Conservation (phyloP, 371 early-diverging fungal genomes). For the Syncephalastrum contaminatum region DNA sequence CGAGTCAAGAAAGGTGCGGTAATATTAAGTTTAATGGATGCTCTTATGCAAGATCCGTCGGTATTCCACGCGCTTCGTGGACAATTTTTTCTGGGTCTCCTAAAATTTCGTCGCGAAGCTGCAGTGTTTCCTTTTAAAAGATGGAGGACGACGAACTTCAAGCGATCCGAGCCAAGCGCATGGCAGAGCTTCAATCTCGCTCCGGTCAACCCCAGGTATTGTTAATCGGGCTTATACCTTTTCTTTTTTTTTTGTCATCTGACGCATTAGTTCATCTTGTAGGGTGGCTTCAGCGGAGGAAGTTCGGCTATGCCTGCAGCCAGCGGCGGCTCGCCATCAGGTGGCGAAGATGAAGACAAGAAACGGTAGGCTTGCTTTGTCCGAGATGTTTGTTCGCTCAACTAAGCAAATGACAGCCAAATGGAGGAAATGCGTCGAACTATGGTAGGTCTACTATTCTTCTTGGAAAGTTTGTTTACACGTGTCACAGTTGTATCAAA, state of each 20-base stretch:
- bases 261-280: not conserved
- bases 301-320: too few species aligned
- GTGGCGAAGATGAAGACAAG: constrained; percentile 49
- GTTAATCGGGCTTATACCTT: too few species aligned
- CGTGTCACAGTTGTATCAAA: constrained; percentile 67
- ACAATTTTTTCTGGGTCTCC: constrained; percentile 7
- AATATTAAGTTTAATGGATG: not conserved
- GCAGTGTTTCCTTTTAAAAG: constrained; percentile 3
- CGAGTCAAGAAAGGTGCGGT: too few species aligned
- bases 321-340: constrained; percentile 18
- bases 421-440: constrained; percentile 83
- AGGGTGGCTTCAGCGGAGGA: too few species aligned
- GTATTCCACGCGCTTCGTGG: constrained; percentile 3
- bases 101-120: constrained; percentile 1
- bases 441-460: constrained; percentile 53
- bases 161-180: constrained; percentile 79
- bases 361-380: constrained; percentile 27
- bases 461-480: too few species aligned
- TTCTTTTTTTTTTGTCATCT: not conserved
- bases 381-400: too few species aligned
- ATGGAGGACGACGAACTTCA: constrained; percentile 89
- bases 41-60: constrained; percentile 1
- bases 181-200: constrained; percentile 64
- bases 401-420: constrained; percentile 39
- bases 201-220: constrained; percentile 5